Evolutionary conservation across 2,329 filamentous ascomycete species (phyloP), one percentile per base, ranked within the genome.

Genomic region (Rhynchosporium agropyri): DNA sequence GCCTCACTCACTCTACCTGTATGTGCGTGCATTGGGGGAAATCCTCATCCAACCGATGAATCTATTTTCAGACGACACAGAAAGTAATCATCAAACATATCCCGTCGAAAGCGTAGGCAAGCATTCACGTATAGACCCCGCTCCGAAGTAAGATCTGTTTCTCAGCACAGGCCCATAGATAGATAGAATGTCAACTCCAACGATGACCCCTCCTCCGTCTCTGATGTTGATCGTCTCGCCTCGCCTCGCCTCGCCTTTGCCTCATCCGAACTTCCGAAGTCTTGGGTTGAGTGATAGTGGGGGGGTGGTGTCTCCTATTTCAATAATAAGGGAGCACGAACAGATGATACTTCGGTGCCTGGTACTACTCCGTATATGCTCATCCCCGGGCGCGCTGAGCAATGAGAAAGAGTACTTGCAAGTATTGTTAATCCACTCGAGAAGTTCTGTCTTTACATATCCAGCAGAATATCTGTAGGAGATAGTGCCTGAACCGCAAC

Each of bases 31-130:
- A 43, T 38, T 48, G n/a, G 26, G 49, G 31, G 29, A 40, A n/a
- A 31, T 29, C 15, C 42, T 49, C 61, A 56, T 60, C 43, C 56
- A 50, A 46, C 56, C 61, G 42, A 49, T 29, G 50, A 13, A 9
- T n/a, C 61, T 59, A 63, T 63, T 63, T 63, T 59, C 54, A 63
- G 61, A 54, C 4, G 53, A 42, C 33, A 54, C 33, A 28, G 50
- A 53, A 28, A 28, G 2, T 8, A 40, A 8, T 13, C 3, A 8
- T n/a, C 13, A n/a, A 33, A 15, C 20, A 31, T 4, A 20, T 29
- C 28, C 43, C 20, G 20, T 20, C 20, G 20, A 20, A 20, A 20
- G 20, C 20, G 20, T 20, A 20, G 20, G 20, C 20, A 20, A 20
- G 20, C 20, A 20, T 55, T 61, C 58, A 61, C 50, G 49, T 60